Percentiles rank a stretch among this genome's conserved stretches.
Evolutionary conservation across 306 rosid species (phyloP).

Genomic region (Begonia fuchsioides): DNA sequence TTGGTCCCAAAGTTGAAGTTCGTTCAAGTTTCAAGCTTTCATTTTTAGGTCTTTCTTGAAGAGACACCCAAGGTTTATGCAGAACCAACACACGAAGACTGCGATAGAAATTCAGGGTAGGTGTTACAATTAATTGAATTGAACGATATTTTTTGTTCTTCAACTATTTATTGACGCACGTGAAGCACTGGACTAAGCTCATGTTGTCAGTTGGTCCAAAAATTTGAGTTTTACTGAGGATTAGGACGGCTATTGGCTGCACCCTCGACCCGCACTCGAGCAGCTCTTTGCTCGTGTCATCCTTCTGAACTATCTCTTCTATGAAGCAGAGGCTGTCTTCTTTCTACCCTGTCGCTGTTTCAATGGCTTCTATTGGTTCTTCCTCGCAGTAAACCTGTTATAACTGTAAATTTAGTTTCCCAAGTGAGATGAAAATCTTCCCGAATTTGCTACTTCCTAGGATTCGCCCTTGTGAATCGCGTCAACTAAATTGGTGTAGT

Average conservation of each 20-base stretch:
- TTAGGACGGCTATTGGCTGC: constrained; percentile 29
- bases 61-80: too few relatives aligned
- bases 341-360: constrained; percentile 19
- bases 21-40: too few relatives aligned
- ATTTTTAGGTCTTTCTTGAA: too few relatives aligned
- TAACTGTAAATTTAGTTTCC: not conserved
- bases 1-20: too few relatives aligned
- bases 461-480: constrained; percentile 29
- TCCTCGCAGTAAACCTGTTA: constrained; percentile 17
- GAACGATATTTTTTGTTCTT: too few relatives aligned
- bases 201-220: not conserved
- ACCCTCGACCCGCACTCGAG: constrained; percentile 48
- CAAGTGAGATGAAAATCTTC: not conserved
- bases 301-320: constrained; percentile 34
- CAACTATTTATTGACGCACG: too few relatives aligned
- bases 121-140: too few relatives aligned
- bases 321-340: constrained; percentile 32
- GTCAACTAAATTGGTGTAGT: constrained; percentile 28
- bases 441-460: too few relatives aligned
- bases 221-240: constrained; percentile 13
- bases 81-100: too few relatives aligned
- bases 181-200: too few relatives aligned
- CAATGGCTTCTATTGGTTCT: constrained; percentile 25
- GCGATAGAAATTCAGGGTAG: too few relatives aligned
- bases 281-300: constrained; percentile 33